phyloP scores from a whole-genome alignment of 1,284 basidiomycete genomes.

The Melampsora americana region DNA sequence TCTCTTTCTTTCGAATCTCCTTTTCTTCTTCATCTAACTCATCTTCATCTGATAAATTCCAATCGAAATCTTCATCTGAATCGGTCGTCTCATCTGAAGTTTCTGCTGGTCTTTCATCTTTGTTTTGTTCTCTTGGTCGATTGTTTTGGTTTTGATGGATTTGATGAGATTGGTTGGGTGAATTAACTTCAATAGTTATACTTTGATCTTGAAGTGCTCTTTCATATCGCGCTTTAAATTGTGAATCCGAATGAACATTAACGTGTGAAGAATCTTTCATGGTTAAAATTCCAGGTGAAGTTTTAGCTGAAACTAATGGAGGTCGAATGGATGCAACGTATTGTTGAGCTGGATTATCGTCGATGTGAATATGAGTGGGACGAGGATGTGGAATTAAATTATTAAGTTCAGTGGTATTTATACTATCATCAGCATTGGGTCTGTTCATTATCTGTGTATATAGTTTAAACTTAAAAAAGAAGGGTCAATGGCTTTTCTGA shows the following conservation, averaged over 20 bases:
- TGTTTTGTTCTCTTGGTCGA: conserved; percentile 76
- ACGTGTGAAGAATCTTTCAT: neutral
- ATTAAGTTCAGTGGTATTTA: no score
- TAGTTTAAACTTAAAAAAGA: no score
- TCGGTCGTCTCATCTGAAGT: conserved; percentile 6
- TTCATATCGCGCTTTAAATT: neutral
- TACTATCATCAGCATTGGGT: no score
- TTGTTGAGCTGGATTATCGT: neutral
- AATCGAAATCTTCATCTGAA: conserved; percentile 36
- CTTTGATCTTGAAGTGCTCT: neutral
- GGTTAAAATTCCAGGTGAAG: neutral
- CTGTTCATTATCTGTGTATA: no score
- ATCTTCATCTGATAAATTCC: conserved; percentile 34
- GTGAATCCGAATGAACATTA: neutral
- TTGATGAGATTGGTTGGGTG: neutral
- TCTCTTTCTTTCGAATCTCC: conserved; percentile 12
- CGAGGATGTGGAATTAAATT: conserved; percentile 64
- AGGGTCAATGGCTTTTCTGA: no score
- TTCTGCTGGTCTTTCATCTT: conserved; percentile 57
- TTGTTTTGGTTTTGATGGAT: neutral
- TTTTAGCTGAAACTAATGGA: conserved; percentile 65
- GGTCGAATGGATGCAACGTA: neutral
- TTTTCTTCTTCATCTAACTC: conserved; percentile 35
- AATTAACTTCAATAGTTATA: neutral
- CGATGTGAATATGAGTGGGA: conserved; percentile 67